A percentile compares a stretch with the other conserved stretches of the same genome.
Evolutionary conservation across 305 asterid genomes (phyloP).

Genomic region (Fraxinus angustifolia): DNA sequence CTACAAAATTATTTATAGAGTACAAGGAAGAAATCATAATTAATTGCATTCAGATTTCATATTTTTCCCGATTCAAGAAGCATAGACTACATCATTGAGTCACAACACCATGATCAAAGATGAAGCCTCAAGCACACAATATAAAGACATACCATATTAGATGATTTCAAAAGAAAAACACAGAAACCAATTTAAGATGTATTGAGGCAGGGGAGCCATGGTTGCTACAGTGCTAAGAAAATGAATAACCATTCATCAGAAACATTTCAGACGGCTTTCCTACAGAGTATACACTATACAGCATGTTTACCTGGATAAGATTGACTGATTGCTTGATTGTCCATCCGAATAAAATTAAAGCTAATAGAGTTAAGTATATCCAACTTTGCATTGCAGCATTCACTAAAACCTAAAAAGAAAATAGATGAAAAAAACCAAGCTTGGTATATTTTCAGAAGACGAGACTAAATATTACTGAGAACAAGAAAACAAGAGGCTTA

Average conservation of each 20-base stretch:
- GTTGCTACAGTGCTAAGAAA: not conserved
- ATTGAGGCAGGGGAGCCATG: not conserved
- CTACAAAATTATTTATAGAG: not conserved
- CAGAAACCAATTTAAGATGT: not conserved
- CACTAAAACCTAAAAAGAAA: conserved; percentile 53
- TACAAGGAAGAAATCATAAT: not conserved
- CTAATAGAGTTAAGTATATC: conserved; percentile 45
- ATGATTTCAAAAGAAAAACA: not conserved
- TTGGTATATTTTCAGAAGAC: not conserved
- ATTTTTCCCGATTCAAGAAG: not conserved
- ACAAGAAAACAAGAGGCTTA: conserved; percentile 35
- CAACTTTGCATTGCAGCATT: conserved; percentile 47
- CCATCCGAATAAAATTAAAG: conserved; percentile 66
- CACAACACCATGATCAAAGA: not conserved
- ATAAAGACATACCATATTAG: not conserved
- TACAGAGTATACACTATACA: not conserved
- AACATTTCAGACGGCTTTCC: not conserved
- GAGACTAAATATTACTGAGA: conserved; percentile 2
- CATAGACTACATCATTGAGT: not conserved
- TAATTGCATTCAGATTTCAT: not conserved
- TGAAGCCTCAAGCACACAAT: not conserved
- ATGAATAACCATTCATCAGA: not conserved
- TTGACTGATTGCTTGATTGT: conserved; percentile 73
- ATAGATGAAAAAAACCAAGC: not conserved
- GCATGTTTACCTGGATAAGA: conserved; percentile 65